Evolutionary conservation across 2,329 filamentous ascomycete genomes (phyloP).

Genomic region (Ceratocystis cacaofunesta): DNA sequence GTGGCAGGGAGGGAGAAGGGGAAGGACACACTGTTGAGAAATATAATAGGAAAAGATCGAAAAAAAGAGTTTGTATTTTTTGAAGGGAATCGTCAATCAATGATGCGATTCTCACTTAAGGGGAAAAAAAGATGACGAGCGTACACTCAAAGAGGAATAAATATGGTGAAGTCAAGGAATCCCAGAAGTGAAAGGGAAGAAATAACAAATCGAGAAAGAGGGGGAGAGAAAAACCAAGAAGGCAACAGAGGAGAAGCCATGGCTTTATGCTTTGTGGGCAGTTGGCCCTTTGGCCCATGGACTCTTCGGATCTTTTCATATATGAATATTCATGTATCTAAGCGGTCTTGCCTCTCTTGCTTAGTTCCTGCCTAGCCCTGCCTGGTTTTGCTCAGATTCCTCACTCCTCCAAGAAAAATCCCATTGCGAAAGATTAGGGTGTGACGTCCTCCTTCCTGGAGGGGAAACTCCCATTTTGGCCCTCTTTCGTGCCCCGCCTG

Average conservation of each 20-base stretch:
- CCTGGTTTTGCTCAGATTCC: neutral
- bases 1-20: neutral
- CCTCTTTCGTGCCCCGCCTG: too few relatives aligned
- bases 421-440: neutral
- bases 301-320: neutral
- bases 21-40: neutral
- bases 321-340: constrained; percentile 6
- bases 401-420: neutral
- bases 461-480: neutral
- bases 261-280: constrained; percentile 5
- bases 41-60: neutral
- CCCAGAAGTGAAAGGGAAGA: neutral
- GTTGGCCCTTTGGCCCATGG: neutral
- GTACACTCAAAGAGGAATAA: neutral
- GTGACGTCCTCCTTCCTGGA: constrained; percentile 4
- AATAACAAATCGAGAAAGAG: neutral
- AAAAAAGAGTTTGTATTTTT: neutral
- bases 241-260: constrained; percentile 1
- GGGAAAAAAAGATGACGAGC: neutral
- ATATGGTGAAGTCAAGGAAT: neutral
- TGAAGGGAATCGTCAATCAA: neutral
- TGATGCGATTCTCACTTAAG: neutral
- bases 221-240: neutral
- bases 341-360: neutral
- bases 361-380: too few relatives aligned